Evolutionary conservation across 495 filamentous ascomycete genomes (phyloP).

Genomic region (Amniculicola lignicola): DNA sequence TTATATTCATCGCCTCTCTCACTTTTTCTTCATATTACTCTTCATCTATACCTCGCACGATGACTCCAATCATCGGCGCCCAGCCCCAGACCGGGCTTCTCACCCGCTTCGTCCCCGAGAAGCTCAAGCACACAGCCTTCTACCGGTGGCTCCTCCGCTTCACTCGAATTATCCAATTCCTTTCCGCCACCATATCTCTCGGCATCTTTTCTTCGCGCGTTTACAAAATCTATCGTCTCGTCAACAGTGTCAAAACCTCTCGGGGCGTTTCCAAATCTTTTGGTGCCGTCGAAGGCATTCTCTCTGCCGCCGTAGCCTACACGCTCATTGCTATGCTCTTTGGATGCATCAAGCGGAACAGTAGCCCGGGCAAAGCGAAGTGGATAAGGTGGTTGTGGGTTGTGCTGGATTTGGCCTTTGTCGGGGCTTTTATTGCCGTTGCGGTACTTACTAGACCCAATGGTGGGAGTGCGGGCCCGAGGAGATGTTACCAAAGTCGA

Average conservation of each 20-base stretch:
- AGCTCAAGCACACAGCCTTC: conserved; percentile 28
- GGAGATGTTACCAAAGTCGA: conserved; percentile 7
- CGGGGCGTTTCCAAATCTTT: conserved; percentile 28
- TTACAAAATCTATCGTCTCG: conserved; percentile 40
- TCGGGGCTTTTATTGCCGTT: conserved; percentile 41
- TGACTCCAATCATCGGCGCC: no score
- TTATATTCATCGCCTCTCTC: no score
- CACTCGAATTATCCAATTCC: conserved; percentile 41
- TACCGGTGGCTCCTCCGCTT: conserved; percentile 35
- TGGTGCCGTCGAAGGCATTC: conserved; percentile 42
- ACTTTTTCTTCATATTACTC: no score
- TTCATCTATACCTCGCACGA: no score
- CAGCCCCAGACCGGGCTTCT: conserved; percentile 30
- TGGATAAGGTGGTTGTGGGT: conserved; percentile 37
- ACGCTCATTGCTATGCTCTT: conserved; percentile 35
- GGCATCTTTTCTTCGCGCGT: conserved; percentile 41
- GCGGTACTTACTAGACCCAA: conserved; percentile 38
- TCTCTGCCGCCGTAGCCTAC: conserved; percentile 41
- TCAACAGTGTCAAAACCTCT: conserved; percentile 12
- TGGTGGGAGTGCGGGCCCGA: conserved; percentile 34
- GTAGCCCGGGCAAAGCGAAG: conserved; percentile 18
- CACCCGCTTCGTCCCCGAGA: conserved; percentile 36
- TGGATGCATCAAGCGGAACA: conserved; percentile 20
- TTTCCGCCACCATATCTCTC: conserved; percentile 41
- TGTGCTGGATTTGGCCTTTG: conserved; percentile 36